Evolutionary conservation across 768 basidiomycete genomes (phyloP), one percentile per base, ranked within the genome.

Genomic region (Lentinula raphanica): DNA sequence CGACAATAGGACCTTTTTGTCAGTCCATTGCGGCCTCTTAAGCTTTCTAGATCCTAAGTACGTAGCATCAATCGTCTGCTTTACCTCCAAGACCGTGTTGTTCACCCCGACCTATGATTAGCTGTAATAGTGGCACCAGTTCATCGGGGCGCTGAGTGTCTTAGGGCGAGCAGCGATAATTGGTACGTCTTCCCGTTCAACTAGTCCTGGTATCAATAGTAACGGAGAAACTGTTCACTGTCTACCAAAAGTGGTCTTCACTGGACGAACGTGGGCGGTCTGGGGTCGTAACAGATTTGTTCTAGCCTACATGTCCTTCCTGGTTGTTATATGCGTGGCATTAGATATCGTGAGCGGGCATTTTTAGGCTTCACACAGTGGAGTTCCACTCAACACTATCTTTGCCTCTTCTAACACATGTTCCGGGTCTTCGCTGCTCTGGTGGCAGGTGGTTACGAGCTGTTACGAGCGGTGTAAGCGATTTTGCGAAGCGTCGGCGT

Each of bases 71-170:
- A n/a, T n/a, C n/a, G n/a, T 5, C 39, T n/a, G 4, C 27, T 42
- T 56, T 6, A 4, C 8, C 42, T 23, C 9, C 25, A 13, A 6
- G 44, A 6, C 19, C 17, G 27, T 21, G 15, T 7, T 19, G 6
- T 32, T 28, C 36, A 5, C 28, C 23, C 27, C 15, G 29, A 13
- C 27, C 5, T 32, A 17, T 31, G 17, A 11, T n/a, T 25, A 70
- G 71, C 42, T 72, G 71, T 54, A 55, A 67, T 36, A 48, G 61
- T 66, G 65, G 58, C 70, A 70, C 54, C 62, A 64, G 35, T 56
- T 71, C 32, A 64, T 66, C 31, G 62, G 66, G 21, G 66, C 66
- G 7, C 56, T 71, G 27, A 71, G 71, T 49, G 67, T 72, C 5
- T 27, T 69, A 21, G 71, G 70, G 5, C 55, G 71, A 12, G 61